Percentiles rank a stretch among this genome's conserved stretches.
Evolutionary conservation across 495 filamentous ascomycete species (phyloP).

Genomic region (Jackrogersella minutella): DNA sequence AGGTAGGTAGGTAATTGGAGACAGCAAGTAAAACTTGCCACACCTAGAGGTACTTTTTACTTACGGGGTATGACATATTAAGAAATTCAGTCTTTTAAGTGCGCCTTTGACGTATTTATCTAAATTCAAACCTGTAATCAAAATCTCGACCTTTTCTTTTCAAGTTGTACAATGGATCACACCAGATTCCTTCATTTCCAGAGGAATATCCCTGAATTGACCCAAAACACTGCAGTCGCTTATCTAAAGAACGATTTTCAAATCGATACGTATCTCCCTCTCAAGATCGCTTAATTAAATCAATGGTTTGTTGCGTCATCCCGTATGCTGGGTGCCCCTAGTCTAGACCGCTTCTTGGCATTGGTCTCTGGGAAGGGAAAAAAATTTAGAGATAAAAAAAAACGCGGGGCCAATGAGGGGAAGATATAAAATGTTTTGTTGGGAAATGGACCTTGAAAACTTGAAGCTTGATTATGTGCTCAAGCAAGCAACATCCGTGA

Average conservation of each 20-base stretch:
- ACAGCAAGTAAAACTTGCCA: too few relatives aligned
- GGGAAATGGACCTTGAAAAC: constrained; percentile 36
- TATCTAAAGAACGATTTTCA: background rate
- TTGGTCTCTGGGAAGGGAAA: constrained; percentile 13
- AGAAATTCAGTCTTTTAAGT: too few relatives aligned
- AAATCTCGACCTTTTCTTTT: too few relatives aligned
- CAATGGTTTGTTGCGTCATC: constrained; percentile 4
- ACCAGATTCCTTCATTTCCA: too few relatives aligned
- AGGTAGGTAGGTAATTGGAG: background rate
- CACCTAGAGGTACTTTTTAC: too few relatives aligned
- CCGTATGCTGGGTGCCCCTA: background rate
- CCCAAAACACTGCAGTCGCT: too few relatives aligned
- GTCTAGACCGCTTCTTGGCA: background rate
- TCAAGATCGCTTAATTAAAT: background rate
- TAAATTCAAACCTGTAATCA: too few relatives aligned
- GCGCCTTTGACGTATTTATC: too few relatives aligned
- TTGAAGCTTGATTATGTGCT: constrained; percentile 18
- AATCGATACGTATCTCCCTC: background rate
- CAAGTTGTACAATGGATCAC: too few relatives aligned
- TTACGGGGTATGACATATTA: too few relatives aligned
- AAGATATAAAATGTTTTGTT: constrained; percentile 29
- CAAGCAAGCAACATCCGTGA: too few relatives aligned
- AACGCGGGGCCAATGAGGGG: constrained; percentile 29
- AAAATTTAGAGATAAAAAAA: background rate
- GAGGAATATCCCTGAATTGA: too few relatives aligned